Evolutionary conservation across 192 early-diverging fungal genomes (phyloP), one percentile per base, ranked within the genome.

Genomic region (Diversispora epigaea): DNA sequence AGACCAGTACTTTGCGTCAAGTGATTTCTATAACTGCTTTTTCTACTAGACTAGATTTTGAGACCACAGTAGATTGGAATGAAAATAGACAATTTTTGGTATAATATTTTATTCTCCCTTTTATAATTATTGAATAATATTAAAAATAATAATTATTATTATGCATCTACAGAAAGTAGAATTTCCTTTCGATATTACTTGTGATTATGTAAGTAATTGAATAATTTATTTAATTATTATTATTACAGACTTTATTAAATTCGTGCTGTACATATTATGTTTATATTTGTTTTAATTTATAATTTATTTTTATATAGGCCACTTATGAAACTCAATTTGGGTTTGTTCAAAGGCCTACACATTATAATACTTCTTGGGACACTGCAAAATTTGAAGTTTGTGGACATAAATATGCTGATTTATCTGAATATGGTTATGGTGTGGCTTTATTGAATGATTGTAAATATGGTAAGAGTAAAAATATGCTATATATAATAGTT

Each of bases 261-360:
- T 32, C 25, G 2, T 32, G 0, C 0, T 32, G 25, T 32, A 32
- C 25, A 32, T 32, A 32, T 32, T 32, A 32, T 32, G 2, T 32
- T 32, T 32, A 32, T 32, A 32, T 32, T 32, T 0, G 19, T 10
- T 46, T 25, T 10, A 67, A 6, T 67, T 11, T 7, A 44, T 39
- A 64, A n/a, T 4, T 41, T 69, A 17, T 17, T 12, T 21, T 77
- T 79, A n/a, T 6, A 10, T 73, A 91, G 91, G 84, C 86, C 73
- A 99, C 96, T 0, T 99, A 97, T 78, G 97, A 99, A 75, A 94
- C 95, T 11, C 95, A 96, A 79, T 97, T 93, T 84, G 97, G 97
- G 9, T 90, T 88, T 19, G 82, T 98, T 14, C 93, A 93, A 78
- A 84, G 98, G 14, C 94, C 98, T 4, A 98, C 98, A 19, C 97